These are phyloP conservation scores for Gastrolobium bilobum DNA, from an alignment of 306 rosid genomes.

Conservation along the genomic window DNA sequence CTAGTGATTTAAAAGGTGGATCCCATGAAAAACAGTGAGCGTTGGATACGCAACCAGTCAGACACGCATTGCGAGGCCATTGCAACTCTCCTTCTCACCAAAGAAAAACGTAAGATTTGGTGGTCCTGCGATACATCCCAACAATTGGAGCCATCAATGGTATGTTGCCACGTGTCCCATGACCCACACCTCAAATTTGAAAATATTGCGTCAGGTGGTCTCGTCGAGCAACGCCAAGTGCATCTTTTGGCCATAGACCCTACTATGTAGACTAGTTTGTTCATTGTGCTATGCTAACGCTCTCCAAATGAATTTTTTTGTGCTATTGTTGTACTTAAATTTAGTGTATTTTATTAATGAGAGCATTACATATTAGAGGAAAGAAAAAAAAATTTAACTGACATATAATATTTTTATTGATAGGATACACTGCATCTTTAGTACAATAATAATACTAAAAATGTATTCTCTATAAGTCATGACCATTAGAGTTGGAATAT, in stretches of 20 bases:
- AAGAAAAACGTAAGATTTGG: conserved; percentile 36
- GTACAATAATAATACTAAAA: no score
- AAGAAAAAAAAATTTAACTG: no score
- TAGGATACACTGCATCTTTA: no score
- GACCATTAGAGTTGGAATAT: no score
- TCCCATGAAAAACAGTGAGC: conserved; percentile 26
- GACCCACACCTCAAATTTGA: background rate
- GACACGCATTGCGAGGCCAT: background rate
- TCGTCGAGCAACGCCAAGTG: background rate
- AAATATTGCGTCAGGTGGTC: conserved; percentile 39
- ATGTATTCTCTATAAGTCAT: no score
- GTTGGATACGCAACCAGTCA: background rate
- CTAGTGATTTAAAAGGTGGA: background rate
- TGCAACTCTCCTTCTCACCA: conserved; percentile 25
- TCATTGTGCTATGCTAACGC: background rate
- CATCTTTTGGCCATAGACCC: background rate
- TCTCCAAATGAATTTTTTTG: no score
- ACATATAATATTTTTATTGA: no score
- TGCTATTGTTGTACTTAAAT: no score
- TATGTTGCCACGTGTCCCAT: background rate
- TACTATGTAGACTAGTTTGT: background rate
- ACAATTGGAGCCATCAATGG: background rate
- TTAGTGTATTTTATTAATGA: no score
- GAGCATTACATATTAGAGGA: no score
- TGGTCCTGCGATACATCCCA: conserved; percentile 9